Evolutionary conservation across 1,284 basidiomycete genomes (phyloP).

Genomic region (Xerocomus nothofagi): DNA sequence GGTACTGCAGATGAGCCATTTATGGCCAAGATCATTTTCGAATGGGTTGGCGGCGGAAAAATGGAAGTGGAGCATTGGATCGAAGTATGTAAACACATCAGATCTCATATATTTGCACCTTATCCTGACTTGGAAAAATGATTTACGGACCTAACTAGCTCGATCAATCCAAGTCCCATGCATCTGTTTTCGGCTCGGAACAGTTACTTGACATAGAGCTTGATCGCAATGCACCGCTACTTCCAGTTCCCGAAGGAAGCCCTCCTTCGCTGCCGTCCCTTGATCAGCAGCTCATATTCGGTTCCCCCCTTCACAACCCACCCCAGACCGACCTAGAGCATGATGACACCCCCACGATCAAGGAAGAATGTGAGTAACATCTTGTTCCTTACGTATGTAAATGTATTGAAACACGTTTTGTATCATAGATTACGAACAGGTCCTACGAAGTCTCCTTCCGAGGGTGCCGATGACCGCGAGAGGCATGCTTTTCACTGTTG

Average conservation of each 20-base stretch:
- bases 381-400: not conserved
- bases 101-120: not conserved
- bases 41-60: conserved; percentile 47
- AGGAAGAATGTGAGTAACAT: conserved; percentile 27
- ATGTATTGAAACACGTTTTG: not conserved
- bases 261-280: conserved; percentile 31
- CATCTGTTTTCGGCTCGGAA: conserved; percentile 59
- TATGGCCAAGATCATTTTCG: conserved; percentile 58
- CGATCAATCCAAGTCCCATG: conserved; percentile 51
- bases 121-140: not conserved
- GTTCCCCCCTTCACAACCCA: not conserved
- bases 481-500: conserved; percentile 40
- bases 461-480: conserved; percentile 59
- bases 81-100: conserved; percentile 47
- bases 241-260: conserved; percentile 36
- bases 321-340: not conserved
- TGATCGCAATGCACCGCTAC: conserved; percentile 57
- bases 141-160: conserved; percentile 44
- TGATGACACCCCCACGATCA: not conserved
- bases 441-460: conserved; percentile 47
- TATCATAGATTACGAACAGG: conserved; percentile 40
- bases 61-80: conserved; percentile 72
- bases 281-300: conserved; percentile 20
- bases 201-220: conserved; percentile 73
- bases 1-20: conserved; percentile 61